These are phyloP conservation scores for Pleomassaria siparia DNA, from an alignment of 2,329 filamentous ascomycete genomes.

Conservation along the genomic window DNA sequence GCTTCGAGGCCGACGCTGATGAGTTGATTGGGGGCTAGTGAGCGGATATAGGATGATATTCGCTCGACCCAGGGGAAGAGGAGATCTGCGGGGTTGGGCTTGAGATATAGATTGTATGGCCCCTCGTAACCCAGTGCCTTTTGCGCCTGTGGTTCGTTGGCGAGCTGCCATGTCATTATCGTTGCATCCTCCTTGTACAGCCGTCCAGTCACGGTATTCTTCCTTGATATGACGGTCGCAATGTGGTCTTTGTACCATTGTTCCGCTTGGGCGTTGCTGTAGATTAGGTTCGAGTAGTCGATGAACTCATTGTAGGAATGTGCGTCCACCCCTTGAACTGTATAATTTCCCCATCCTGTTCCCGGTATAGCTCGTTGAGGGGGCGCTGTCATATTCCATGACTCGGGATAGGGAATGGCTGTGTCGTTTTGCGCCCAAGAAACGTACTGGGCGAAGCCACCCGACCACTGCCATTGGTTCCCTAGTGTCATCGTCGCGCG, in stretches of 20 bases:
- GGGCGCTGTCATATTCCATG: conserved; percentile 42
- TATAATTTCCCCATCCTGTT: conserved; percentile 46
- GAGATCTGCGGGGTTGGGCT: conserved; percentile 32
- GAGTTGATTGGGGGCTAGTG: conserved; percentile 40
- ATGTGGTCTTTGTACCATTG: conserved; percentile 43
- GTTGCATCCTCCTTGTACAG: conserved; percentile 42
- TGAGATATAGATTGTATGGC: conserved; percentile 27
- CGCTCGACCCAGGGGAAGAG: conserved; percentile 42
- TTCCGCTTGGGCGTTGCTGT: conserved; percentile 38
- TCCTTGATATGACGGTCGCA: conserved; percentile 36
- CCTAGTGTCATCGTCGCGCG: conserved; percentile 45
- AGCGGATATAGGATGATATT: conserved; percentile 41
- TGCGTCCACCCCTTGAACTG: conserved; percentile 36
- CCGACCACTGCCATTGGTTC: conserved; percentile 46
- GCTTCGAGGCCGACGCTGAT: conserved; percentile 43
- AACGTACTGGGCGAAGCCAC: conserved; percentile 44
- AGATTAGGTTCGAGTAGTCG: conserved; percentile 38
- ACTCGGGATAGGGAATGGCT: conserved; percentile 40
- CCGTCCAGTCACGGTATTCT: conserved; percentile 41
- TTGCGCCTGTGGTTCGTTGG: conserved; percentile 43
- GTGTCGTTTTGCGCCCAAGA: conserved; percentile 39
- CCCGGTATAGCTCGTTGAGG: conserved; percentile 36
- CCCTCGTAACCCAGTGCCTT: conserved; percentile 28
- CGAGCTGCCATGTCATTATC: conserved; percentile 47
- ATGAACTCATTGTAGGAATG: conserved; percentile 30